Base-by-base conservation (phyloP, 805 yeast genomes). In the Candida orba region DNA sequence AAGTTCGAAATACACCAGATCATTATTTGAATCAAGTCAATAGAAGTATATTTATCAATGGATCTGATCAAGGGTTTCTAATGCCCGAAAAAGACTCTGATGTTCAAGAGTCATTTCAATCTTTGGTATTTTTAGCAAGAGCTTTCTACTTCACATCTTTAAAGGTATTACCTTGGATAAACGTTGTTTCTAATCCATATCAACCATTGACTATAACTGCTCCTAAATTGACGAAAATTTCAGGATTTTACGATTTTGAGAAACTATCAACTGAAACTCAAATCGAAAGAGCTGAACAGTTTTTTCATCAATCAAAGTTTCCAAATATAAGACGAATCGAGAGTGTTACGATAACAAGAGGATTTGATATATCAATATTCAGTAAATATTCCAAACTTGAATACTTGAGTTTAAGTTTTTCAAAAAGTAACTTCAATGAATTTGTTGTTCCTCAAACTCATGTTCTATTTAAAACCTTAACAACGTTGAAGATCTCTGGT, bases 1-100 rank as follows among this genome's bases (percentile, higher is more conserved):
- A 20, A 18, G 12, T 35, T 6, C 32, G 40, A 29, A 8, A 37
- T 8, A 4, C 25, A 2, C 23, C 24, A 37, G 23, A 30, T 22
- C 36, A 39, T 17, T 44, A 41, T 22, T 13, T 40, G 12, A 37
- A 20, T 37, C 37, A 38, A 7, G 40, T 41, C 4, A 35, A 32
- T 4, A 29, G 44, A 31, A 41, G 44, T 5, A 41, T 44, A 6
- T 44, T 34, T 34, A 18, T 39, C n/a, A 33, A 44, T 31, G 43
- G 17, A 2, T 37, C 47, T 14, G 47, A 44, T 44, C 17, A 40
- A 10, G 47, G 41, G 3, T 12, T 44, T 8, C 20, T 44, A 7
- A 31, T 41, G 4, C 41, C 36, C 2, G 13, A 27, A 13, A 38
- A 24, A 7, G 33, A 39, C 23, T 33, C 25, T 24, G 38, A 18